Conservation (phyloP, 2,329 filamentous ascomycete genomes). For the Colletotrichum cereale region DNA sequence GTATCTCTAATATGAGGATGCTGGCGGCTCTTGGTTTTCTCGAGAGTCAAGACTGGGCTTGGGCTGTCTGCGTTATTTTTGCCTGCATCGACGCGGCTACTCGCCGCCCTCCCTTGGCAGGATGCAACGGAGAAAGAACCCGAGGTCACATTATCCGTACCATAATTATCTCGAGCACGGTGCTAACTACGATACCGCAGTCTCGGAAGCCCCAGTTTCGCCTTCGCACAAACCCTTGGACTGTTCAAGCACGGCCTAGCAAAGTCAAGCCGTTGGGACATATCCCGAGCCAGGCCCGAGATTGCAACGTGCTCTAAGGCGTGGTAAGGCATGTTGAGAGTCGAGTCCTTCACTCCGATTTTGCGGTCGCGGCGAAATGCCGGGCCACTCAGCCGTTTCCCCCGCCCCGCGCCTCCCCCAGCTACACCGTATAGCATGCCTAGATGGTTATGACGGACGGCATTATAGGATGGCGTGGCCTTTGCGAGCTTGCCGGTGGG, state of each 20-base stretch:
- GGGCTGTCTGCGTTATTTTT: not conserved
- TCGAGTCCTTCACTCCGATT: not conserved
- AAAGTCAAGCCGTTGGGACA: not conserved
- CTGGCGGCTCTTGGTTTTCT: not conserved
- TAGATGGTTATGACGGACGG: not conserved
- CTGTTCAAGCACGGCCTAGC: not conserved
- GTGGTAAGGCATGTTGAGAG: not conserved
- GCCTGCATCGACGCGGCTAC: not conserved
- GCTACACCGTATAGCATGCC: not conserved
- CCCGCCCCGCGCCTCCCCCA: not conserved
- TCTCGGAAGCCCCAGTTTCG: not conserved
- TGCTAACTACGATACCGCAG: not conserved
- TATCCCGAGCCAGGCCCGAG: not conserved
- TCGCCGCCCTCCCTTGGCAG: not conserved
- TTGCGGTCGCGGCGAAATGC: not conserved
- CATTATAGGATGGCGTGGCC: slow-evolving; percentile 5
- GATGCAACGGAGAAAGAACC: not conserved
- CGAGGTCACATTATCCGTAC: not conserved
- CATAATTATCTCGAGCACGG: not conserved
- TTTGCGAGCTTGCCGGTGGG: not conserved
- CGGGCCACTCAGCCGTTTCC: not conserved
- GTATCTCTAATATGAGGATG: slow-evolving; percentile 15
- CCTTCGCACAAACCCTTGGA: not conserved
- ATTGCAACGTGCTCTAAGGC: not conserved
- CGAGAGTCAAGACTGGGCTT: not conserved